Conservation (phyloP, 1,284 basidiomycete genomes). For the Lentinula novae-zelandiae region DNA sequence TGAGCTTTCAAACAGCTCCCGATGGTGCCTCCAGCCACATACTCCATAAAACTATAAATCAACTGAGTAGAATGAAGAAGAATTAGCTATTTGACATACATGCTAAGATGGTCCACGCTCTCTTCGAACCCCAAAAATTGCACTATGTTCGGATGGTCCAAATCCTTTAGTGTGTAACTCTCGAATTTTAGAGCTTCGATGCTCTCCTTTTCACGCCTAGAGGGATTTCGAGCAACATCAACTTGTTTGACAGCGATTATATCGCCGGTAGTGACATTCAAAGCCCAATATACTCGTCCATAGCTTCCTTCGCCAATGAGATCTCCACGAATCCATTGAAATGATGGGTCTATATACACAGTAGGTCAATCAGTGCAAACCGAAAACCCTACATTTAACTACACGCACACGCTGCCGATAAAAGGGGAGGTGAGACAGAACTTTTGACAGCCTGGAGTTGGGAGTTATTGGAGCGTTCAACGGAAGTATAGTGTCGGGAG, state of each 20-base stretch:
- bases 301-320: slow-evolving; percentile 76
- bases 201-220: slow-evolving; percentile 49
- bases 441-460: background rate
- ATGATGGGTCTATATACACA: slow-evolving; percentile 19
- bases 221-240: slow-evolving; percentile 55
- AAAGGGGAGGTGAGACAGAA: background rate
- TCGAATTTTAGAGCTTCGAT: slow-evolving; percentile 64
- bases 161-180: slow-evolving; percentile 60
- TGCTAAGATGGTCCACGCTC: slow-evolving; percentile 53
- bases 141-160: slow-evolving; percentile 73
- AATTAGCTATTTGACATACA: slow-evolving; percentile 30
- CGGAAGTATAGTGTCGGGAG: background rate
- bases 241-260: slow-evolving; percentile 85
- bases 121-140: slow-evolving; percentile 71
- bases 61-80: background rate
- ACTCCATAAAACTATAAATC: slow-evolving; percentile 55
- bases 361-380: background rate
- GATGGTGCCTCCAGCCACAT: slow-evolving; percentile 79
- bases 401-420: background rate
- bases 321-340: slow-evolving; percentile 76
- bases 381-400: background rate
- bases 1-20: slow-evolving; percentile 62
- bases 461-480: background rate
- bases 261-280: slow-evolving; percentile 75
- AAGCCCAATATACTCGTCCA: slow-evolving; percentile 70